These are phyloP conservation scores for Neonectria magnoliae DNA, from an alignment of 2,329 filamentous ascomycete species.

Conservation along the genomic window DNA sequence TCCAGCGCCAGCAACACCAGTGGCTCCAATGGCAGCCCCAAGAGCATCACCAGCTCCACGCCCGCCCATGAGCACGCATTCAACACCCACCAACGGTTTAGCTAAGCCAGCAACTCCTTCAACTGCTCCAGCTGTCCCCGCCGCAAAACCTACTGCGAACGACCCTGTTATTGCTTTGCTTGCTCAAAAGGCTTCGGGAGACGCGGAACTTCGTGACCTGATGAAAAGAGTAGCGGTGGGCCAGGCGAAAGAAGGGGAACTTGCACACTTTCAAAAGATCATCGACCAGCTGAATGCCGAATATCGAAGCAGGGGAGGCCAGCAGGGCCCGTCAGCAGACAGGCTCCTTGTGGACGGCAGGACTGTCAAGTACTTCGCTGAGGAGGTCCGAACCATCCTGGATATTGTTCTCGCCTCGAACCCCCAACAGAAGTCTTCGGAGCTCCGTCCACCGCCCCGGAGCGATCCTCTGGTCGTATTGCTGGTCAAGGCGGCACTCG, in stretches of 20 bases:
- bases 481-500: conserved; percentile 66
- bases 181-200: conserved; percentile 78
- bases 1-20: conserved; percentile 45
- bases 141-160: conserved; percentile 46
- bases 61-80: conserved; percentile 29
- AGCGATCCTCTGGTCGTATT: conserved; percentile 67
- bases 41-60: conserved; percentile 41
- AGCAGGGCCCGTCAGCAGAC: conserved; percentile 64
- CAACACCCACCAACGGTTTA: conserved; percentile 29
- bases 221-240: conserved; percentile 87
- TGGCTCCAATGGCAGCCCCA: conserved; percentile 32
- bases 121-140: conserved; percentile 28
- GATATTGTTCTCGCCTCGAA: conserved; percentile 69
- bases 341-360: conserved; percentile 64
- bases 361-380: conserved; percentile 69
- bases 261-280: conserved; percentile 80
- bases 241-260: conserved; percentile 74
- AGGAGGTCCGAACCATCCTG: conserved; percentile 66
- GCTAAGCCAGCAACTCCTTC: conserved; percentile 31
- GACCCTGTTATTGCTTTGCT: conserved; percentile 86
- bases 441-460: conserved; percentile 62
- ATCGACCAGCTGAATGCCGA: conserved; percentile 80
- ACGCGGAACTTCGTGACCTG: conserved; percentile 76
- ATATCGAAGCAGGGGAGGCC: conserved; percentile 61
- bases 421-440: conserved; percentile 63